Conservation (phyloP, 768 basidiomycete species). For the Amanita inopinata region DNA sequence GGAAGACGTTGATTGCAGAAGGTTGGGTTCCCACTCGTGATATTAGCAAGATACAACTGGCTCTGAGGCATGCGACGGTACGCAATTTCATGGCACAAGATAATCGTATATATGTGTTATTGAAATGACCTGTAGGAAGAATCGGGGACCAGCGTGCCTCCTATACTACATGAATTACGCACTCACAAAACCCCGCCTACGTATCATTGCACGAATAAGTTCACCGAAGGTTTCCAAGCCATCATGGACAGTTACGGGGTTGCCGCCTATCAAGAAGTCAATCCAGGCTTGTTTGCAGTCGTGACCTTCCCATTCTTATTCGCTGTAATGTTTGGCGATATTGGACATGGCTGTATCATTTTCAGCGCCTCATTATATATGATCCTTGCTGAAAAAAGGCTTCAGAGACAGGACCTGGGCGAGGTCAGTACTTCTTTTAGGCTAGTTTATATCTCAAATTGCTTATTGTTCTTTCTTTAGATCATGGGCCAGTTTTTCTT, state of each 20-base stretch:
- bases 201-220: slow-evolving; percentile 89
- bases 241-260: slow-evolving; percentile 98
- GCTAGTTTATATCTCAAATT: slow-evolving; percentile 1
- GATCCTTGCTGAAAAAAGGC: slow-evolving; percentile 78
- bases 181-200: slow-evolving; percentile 93
- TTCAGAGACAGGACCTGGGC: slow-evolving; percentile 63
- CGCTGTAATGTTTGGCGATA: slow-evolving; percentile 99
- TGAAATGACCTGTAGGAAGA: slow-evolving; percentile 75
- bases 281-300: slow-evolving; percentile 88
- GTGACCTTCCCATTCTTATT: slow-evolving; percentile 97
- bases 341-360: slow-evolving; percentile 89
- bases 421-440: slow-evolving; percentile 39
- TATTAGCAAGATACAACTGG: slow-evolving; percentile 75
- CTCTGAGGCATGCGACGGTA: slow-evolving; percentile 78
- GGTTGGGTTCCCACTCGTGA: slow-evolving; percentile 97
- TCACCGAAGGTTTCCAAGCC: slow-evolving; percentile 93
- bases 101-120: no score
- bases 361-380: slow-evolving; percentile 69
- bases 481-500: slow-evolving; percentile 88
- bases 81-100: slow-evolving; percentile 21
- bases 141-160: slow-evolving; percentile 86
- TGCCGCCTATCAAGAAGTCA: slow-evolving; percentile 91
- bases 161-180: slow-evolving; percentile 83
- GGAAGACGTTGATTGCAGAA: slow-evolving; percentile 94
- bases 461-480: slow-evolving; percentile 25